Evolutionary conservation across 148 eudicot genomes (phyloP).

Genomic region (Gaultheria prostrata): DNA sequence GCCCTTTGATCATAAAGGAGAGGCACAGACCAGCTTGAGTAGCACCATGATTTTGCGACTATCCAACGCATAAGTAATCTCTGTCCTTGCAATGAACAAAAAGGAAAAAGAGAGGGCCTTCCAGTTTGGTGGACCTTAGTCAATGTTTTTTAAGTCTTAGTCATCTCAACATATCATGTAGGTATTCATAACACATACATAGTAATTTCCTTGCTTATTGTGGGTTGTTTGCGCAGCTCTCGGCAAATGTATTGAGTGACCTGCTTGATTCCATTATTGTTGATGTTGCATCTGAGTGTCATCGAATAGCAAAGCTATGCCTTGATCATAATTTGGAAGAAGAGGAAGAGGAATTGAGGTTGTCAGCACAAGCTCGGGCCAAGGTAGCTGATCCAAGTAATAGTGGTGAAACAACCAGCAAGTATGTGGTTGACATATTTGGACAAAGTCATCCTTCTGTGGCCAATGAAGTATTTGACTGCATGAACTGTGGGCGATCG

Average conservation of each 20-base stretch:
- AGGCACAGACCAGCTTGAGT: neutral
- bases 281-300: constrained; percentile 94
- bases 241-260: constrained; percentile 56
- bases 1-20: neutral
- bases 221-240: constrained; percentile 52
- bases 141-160: neutral
- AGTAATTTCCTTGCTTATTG: neutral
- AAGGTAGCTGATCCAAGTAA: constrained; percentile 73
- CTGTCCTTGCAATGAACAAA: neutral
- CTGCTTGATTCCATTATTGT: constrained; percentile 77
- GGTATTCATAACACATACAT: neutral
- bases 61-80: no score
- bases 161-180: neutral
- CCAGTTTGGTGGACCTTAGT: neutral
- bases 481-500: constrained; percentile 94
- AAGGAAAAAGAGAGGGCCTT: neutral
- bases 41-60: no score
- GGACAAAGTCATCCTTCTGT: constrained; percentile 91
- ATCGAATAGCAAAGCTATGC: constrained; percentile 79
- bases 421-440: constrained; percentile 84
- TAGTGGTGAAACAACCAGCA: constrained; percentile 61
- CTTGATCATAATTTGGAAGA: constrained; percentile 84
- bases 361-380: constrained; percentile 80
- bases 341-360: constrained; percentile 81
- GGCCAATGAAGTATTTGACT: constrained; percentile 77